Evolutionary conservation across 257 asterid species (phyloP), one percentile per base, ranked within the genome.

Genomic region (Jasminum sambac): DNA sequence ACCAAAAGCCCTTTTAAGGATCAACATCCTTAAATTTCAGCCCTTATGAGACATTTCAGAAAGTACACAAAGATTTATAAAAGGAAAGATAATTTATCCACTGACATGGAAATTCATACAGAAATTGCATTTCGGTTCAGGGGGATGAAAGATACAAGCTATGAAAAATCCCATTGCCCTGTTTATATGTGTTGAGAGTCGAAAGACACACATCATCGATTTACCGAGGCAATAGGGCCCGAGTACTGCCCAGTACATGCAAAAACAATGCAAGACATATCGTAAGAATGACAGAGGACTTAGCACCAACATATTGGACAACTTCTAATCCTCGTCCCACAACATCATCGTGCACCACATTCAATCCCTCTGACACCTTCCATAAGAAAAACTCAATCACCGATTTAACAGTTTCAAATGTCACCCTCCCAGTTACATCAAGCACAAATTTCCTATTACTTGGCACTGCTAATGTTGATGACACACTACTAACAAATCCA

Each of bases 371-470:
- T 0, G 73, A 76, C 59, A 84, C 40, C 78, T 84, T 84, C 86
- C 80, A 63, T 68, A 72, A 78, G 81, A 79, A 37, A 34, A 84
- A 79, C 52, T 81, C 84, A 50, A 79, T 76, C 0, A 79, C 60
- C 7, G 88, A 78, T 72, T 77, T 70, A 37, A 84, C 73, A 0
- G 86, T 76, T 64, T 81, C 86, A 77, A 74, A 79, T 70, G 88
- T 84, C 69, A 84, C 88, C 78, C 86, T 79, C 42, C 88, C 84
- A 10, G 86, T 81, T 68, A 84, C 77, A 61, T 81, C 86, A 73
- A 84, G 84, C 66, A 84, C 72, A 38, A 84, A 81, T 41, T 57
- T 84, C 66, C 78, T 66, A 64, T 84, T 84, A 75, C 79, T 79
- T 19, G 88, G 85, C 64, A 77, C 83, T 14, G 87, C 84, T 74